A percentile compares a stretch with the other conserved stretches of the same genome.
These are phyloP conservation scores for Pseudevernia furfuracea DNA, from an alignment of 495 filamentous ascomycete species.

Conservation along the genomic window DNA sequence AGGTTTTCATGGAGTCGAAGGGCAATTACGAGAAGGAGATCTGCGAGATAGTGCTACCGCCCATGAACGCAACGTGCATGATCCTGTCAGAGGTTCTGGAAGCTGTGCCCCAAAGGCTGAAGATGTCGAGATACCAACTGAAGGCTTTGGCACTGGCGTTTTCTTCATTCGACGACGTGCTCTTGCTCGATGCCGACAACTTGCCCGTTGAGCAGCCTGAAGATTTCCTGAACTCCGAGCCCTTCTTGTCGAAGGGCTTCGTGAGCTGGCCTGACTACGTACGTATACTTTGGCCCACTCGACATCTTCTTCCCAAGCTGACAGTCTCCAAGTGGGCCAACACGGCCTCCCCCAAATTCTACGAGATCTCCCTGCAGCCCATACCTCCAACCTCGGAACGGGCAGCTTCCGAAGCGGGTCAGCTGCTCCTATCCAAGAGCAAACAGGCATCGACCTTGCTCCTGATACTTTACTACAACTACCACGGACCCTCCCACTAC, in stretches of 20 bases:
- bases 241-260: slow-evolving; percentile 46
- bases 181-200: slow-evolving; percentile 56
- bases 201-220: slow-evolving; percentile 49
- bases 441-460: slow-evolving; percentile 46
- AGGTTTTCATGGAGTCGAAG: slow-evolving; percentile 48
- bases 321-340: slow-evolving; percentile 35
- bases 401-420: slow-evolving; percentile 49
- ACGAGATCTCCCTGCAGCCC: slow-evolving; percentile 43
- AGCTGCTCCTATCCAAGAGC: slow-evolving; percentile 50
- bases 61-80: slow-evolving; percentile 46
- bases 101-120: slow-evolving; percentile 24
- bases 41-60: slow-evolving; percentile 45
- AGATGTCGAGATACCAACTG: slow-evolving; percentile 47
- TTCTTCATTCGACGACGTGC: slow-evolving; percentile 51
- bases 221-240: slow-evolving; percentile 41
- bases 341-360: slow-evolving; percentile 47
- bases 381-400: slow-evolving; percentile 35
- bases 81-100: slow-evolving; percentile 41
- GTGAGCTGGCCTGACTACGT: slow-evolving; percentile 56
- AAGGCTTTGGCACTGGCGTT: slow-evolving; percentile 55
- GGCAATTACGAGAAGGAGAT: slow-evolving; percentile 44
- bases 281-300: not conserved
- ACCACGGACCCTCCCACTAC: slow-evolving; percentile 51
- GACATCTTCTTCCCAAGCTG: not conserved
- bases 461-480: slow-evolving; percentile 57